phyloP scores from a whole-genome alignment of 2,329 filamentous ascomycete genomes.

The Emmonsia crescens region DNA sequence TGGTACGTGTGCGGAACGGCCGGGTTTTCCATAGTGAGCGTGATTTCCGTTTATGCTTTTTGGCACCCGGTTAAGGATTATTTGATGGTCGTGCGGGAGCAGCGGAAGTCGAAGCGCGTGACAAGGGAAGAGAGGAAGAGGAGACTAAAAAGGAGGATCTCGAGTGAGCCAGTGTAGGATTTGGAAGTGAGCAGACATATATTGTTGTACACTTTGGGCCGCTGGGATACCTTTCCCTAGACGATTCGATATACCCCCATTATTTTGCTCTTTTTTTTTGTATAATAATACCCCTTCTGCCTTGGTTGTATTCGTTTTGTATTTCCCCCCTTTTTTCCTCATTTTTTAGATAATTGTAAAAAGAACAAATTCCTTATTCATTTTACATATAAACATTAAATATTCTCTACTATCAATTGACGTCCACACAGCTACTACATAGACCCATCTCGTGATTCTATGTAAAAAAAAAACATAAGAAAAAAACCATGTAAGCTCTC shows the following conservation, averaged over 20 bases:
- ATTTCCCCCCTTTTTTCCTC: background rate
- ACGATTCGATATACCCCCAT: background rate
- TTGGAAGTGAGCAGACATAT: background rate
- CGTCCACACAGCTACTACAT: too few relatives aligned
- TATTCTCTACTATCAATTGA: too few relatives aligned
- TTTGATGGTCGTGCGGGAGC: background rate
- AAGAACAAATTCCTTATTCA: background rate
- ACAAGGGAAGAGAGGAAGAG: background rate
- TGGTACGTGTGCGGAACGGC: slow-evolving; percentile 9
- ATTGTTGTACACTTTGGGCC: background rate
- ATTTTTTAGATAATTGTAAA: background rate
- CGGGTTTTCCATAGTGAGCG: background rate
- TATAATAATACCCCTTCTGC: background rate
- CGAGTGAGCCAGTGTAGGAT: background rate
- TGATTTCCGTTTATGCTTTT: slow-evolving; percentile 1
- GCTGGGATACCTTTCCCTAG: background rate
- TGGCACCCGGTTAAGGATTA: slow-evolving; percentile 1
- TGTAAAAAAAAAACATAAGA: too few relatives aligned
- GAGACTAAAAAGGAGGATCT: background rate
- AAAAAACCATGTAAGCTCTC: too few relatives aligned
- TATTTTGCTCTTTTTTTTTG: background rate
- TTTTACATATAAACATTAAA: too few relatives aligned
- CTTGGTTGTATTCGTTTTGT: background rate
- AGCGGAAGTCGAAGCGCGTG: background rate
- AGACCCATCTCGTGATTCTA: too few relatives aligned